Evolutionary conservation across 2,329 filamentous ascomycete genomes (phyloP).

Genomic region (Zymoseptoria tritici): DNA sequence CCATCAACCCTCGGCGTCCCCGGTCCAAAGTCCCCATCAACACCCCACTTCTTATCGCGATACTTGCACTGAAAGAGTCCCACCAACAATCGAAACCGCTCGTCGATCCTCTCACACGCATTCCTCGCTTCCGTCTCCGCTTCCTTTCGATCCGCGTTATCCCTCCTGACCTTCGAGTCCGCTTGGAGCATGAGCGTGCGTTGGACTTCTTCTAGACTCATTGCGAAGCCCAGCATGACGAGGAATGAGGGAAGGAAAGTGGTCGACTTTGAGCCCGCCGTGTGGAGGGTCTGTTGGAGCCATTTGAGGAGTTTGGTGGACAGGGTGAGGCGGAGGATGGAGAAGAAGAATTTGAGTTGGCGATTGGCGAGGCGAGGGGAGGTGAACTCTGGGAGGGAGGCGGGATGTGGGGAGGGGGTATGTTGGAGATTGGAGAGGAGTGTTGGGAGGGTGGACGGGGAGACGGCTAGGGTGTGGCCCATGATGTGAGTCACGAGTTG

Average conservation of each 20-base stretch:
- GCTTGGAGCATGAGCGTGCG: conserved; percentile 39
- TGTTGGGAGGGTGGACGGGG: conserved; percentile 31
- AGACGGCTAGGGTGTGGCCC: conserved; percentile 41
- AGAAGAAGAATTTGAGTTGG: conserved; percentile 46
- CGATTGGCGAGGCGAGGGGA: conserved; percentile 42
- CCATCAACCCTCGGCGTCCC: conserved; percentile 34
- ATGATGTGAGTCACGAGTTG: conserved; percentile 44
- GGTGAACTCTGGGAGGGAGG: conserved; percentile 14
- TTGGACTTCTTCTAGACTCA: conserved; percentile 43
- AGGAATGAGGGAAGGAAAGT: conserved; percentile 43
- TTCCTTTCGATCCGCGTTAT: conserved; percentile 10
- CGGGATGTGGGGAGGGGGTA: conserved; percentile 20
- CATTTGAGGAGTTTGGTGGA: conserved; percentile 39
- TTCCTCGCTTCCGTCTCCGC: conserved; percentile 25
- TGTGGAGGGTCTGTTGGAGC: conserved; percentile 41
- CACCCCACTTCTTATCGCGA: conserved; percentile 34
- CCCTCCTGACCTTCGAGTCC: conserved; percentile 31
- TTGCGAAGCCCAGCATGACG: conserved; percentile 40
- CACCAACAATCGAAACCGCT: conserved; percentile 37
- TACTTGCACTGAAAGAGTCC: conserved; percentile 44
- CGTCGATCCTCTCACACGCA: conserved; percentile 39
- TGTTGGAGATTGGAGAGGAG: conserved; percentile 35
- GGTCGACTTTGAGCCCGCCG: conserved; percentile 33
- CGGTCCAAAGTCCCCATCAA: conserved; percentile 31
- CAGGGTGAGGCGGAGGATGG: conserved; percentile 35